Percentiles rank a stretch among this genome's conserved stretches.
Conservation (phyloP, 768 basidiomycete genomes). For the Tubosaeta sp. region DNA sequence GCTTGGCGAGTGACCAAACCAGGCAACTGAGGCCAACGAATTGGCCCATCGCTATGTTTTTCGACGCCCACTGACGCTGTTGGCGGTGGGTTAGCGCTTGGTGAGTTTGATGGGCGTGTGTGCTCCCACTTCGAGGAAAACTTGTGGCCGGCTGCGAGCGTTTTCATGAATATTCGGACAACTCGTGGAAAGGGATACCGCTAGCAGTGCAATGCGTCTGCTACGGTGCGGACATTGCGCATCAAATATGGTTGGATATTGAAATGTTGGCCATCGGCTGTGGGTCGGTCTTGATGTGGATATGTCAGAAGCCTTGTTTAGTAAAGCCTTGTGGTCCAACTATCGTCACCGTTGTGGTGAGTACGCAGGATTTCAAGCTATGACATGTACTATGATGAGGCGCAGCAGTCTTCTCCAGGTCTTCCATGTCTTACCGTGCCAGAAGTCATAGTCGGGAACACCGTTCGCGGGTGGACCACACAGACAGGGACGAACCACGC, state of each 20-base stretch:
- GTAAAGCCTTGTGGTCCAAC: conserved; percentile 27
- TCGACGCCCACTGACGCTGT: conserved; percentile 1
- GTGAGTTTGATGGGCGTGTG: conserved; percentile 5
- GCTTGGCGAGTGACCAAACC: neutral
- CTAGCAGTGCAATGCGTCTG: conserved; percentile 10
- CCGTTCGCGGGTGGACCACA: conserved; percentile 8
- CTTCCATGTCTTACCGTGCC: conserved; percentile 20
- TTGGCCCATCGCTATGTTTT: neutral
- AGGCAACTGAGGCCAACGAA: neutral
- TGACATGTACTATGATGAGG: neutral
- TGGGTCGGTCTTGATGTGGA: conserved; percentile 17
- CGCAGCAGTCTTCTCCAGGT: neutral
- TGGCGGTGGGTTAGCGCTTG: conserved; percentile 3
- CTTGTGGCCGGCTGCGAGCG: conserved; percentile 23
- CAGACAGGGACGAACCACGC: conserved; percentile 15
- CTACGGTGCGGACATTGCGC: conserved; percentile 28
- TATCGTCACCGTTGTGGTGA: conserved; percentile 6
- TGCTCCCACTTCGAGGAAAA: conserved; percentile 16
- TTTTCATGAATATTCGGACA: conserved; percentile 9
- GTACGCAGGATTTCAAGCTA: neutral
- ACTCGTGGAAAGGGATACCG: conserved; percentile 15
- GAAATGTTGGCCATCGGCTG: conserved; percentile 16
- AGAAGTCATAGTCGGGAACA: conserved; percentile 21
- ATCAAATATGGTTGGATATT: conserved; percentile 9
- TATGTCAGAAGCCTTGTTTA: conserved; percentile 22